Conservation (phyloP, 768 basidiomycete species). For the Lepiota brunneoincarnata region DNA sequence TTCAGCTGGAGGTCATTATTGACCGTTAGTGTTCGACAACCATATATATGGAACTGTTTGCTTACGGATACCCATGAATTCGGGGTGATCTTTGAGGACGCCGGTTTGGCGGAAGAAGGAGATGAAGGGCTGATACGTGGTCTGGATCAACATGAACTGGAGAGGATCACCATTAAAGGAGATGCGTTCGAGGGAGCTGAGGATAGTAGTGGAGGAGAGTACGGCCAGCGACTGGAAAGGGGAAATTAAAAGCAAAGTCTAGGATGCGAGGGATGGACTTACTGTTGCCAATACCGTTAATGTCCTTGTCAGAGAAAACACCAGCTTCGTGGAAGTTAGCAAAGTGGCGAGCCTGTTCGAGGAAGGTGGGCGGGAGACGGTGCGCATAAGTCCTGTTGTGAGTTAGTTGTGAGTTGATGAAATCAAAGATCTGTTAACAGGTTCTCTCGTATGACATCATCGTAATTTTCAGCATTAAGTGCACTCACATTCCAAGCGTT, state of each 20-base stretch:
- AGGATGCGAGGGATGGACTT: slow-evolving; percentile 24
- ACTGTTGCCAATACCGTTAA: slow-evolving; percentile 78
- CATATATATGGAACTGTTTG: slow-evolving; percentile 13
- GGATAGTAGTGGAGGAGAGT: slow-evolving; percentile 72
- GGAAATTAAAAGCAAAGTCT: not conserved
- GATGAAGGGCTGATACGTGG: slow-evolving; percentile 89
- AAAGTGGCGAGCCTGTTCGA: slow-evolving; percentile 70
- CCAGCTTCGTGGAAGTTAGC: slow-evolving; percentile 81
- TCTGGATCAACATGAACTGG: slow-evolving; percentile 73
- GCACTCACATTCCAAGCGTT: slow-evolving; percentile 74
- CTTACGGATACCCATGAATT: slow-evolving; percentile 65
- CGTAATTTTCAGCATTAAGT: not conserved
- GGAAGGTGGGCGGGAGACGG: slow-evolving; percentile 74
- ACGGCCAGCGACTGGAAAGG: slow-evolving; percentile 71
- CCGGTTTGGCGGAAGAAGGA: slow-evolving; percentile 83
- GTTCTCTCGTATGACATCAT: slow-evolving; percentile 13
- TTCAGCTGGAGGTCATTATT: slow-evolving; percentile 50
- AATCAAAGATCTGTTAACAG: slow-evolving; percentile 64
- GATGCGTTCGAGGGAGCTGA: slow-evolving; percentile 72
- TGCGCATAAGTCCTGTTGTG: slow-evolving; percentile 84
- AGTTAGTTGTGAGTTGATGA: slow-evolving; percentile 66
- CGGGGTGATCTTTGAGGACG: slow-evolving; percentile 52
- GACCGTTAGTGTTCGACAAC: not conserved
- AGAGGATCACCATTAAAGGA: slow-evolving; percentile 78
- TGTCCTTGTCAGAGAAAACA: slow-evolving; percentile 63